Conservation (phyloP, 257 asterid species). For the Solanum rostratum region DNA sequence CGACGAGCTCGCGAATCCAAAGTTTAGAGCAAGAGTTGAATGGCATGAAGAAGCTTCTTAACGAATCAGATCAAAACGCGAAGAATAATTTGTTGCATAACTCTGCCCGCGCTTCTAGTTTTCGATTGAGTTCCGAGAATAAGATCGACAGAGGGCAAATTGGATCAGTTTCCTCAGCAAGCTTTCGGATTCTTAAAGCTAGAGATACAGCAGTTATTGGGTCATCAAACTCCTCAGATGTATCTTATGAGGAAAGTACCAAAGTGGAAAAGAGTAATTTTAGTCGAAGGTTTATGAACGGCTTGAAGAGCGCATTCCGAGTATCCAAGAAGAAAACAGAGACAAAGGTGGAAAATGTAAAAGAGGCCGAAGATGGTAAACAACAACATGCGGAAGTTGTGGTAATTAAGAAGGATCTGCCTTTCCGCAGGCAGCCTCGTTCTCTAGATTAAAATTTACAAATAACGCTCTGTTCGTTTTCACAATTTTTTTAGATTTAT, state of each 20-base stretch:
- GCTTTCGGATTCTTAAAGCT: constrained; percentile 17
- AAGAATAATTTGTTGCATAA: constrained; percentile 1
- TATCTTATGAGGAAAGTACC: constrained; percentile 15
- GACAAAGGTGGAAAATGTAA: not conserved
- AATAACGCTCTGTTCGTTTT: not conserved
- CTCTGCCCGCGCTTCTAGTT: constrained; percentile 46
- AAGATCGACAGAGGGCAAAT: constrained; percentile 49
- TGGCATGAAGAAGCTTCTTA: constrained; percentile 39
- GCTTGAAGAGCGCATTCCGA: constrained; percentile 49
- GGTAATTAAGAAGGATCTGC: constrained; percentile 22
- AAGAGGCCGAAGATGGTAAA: not conserved
- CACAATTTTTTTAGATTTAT: not conserved
- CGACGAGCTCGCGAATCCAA: constrained; percentile 53
- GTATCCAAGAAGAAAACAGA: constrained; percentile 39
- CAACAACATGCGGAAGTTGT: constrained; percentile 11
- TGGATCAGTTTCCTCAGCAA: constrained; percentile 58
- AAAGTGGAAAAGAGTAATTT: constrained; percentile 20
- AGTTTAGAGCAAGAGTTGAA: constrained; percentile 51
- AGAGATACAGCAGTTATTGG: constrained; percentile 3
- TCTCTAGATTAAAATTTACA: not conserved
- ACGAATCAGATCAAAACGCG: constrained; percentile 16
- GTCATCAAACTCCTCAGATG: constrained; percentile 31
- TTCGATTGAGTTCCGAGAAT: constrained; percentile 37
- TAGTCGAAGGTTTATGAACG: constrained; percentile 43
- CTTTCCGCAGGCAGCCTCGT: constrained; percentile 19